Evolutionary conservation across 805 yeast genomes (phyloP), one percentile per base, ranked within the genome.

Genomic region (Candida mattraensis): DNA sequence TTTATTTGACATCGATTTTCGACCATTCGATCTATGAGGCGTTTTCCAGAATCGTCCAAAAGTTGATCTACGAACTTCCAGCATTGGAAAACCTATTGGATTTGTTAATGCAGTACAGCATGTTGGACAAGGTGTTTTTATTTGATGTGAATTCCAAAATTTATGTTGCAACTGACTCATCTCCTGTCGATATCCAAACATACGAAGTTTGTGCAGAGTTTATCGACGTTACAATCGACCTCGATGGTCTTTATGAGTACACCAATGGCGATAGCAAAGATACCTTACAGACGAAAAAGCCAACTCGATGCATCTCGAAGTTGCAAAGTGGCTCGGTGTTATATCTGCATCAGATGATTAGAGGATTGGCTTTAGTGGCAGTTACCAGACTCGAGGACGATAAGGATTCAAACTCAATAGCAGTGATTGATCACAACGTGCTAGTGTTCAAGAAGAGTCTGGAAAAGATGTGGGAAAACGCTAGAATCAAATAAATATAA

Each of bases 131-230:
- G 65, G 91, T 93, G 13, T 93, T 89, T 52, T 60, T 93, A 39
- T 91, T 93, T 53, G 99, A 93, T 56, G 78, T 91, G 17, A 85
- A 86, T 53, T 84, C 96, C 12, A 93, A 93, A 58, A 86, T 93
- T 14, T 93, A 91, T 56, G 88, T 91, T 31, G 96, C 97, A 5
- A 91, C 98, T 0, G 99, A 93, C 59, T 85, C 96, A 0, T 80
- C 89, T 2, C 97, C 98, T 0, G 96, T 91, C 24, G 98, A 91
- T 62, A 83, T 87, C 25, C 95, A 88, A 54, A 86, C 94, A 0
- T 93, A 93, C 58, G 97, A 93, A 58, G 95, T 91, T 2, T 93
- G 98, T 61, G 94, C 97, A 0, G 98, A 93, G 54, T 93, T 93
- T 54, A 91, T 93, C 29, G 98, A 93, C 59, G 93, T 91, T 11